Conservation (phyloP, 768 basidiomycete species). For the Russula virescens region DNA sequence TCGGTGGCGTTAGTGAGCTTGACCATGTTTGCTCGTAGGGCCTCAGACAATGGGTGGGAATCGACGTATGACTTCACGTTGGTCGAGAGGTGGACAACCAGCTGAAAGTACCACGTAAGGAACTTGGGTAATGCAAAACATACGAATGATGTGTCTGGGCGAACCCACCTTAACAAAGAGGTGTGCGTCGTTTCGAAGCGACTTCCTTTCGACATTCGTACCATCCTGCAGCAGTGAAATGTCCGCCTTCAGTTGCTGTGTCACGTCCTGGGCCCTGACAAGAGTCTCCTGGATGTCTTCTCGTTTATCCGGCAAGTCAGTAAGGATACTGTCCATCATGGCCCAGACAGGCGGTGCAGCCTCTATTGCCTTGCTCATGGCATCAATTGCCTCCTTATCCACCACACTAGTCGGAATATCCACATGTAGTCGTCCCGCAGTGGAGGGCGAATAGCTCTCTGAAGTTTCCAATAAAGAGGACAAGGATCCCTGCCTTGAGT, state of each 20-base stretch:
- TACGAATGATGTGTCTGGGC: background rate
- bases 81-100: conserved; percentile 71
- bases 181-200: conserved; percentile 72
- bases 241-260: conserved; percentile 53
- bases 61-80: conserved; percentile 60
- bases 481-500: conserved; percentile 43
- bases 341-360: conserved; percentile 80
- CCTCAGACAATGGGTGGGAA: conserved; percentile 48
- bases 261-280: conserved; percentile 56
- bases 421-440: conserved; percentile 35
- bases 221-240: conserved; percentile 55
- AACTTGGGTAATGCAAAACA: background rate
- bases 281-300: conserved; percentile 50
- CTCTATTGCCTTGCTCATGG: conserved; percentile 72
- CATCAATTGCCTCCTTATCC: conserved; percentile 72
- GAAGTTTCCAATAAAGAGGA: conserved; percentile 39
- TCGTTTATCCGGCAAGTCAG: conserved; percentile 38
- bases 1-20: conserved; percentile 78
- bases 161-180: conserved; percentile 68
- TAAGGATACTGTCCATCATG: conserved; percentile 65
- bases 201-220: conserved; percentile 49
- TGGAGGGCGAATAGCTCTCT: conserved; percentile 35
- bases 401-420: conserved; percentile 57
- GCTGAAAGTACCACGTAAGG: conserved; percentile 35
- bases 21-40: conserved; percentile 64